These are phyloP conservation scores for Phytophthora pistaciae DNA, from an alignment of 352 stramenopile genomes.

Conservation along the genomic window DNA sequence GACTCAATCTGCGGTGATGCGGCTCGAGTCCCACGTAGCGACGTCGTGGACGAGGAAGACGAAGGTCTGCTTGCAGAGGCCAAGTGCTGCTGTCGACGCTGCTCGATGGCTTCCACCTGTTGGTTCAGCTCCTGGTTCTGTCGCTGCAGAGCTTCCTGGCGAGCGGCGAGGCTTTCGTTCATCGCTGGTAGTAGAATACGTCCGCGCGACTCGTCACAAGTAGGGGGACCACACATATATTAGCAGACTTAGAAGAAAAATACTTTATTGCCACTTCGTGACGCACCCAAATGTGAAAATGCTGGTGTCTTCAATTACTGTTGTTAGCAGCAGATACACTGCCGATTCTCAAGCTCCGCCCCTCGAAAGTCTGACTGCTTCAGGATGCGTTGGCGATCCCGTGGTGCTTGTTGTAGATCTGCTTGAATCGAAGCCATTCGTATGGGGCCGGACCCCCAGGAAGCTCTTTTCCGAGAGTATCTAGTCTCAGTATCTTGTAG, in stretches of 20 bases:
- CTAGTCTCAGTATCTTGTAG: neutral
- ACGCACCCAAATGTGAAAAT: no score
- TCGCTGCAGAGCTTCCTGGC: slow-evolving; percentile 65
- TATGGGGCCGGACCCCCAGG: neutral
- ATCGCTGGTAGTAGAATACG: slow-evolving; percentile 24
- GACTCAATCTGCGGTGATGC: slow-evolving; percentile 12
- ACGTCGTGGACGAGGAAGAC: slow-evolving; percentile 24
- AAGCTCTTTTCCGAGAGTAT: neutral
- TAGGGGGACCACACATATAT: no score
- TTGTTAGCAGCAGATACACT: no score
- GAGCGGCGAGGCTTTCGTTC: slow-evolving; percentile 68
- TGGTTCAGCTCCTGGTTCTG: slow-evolving; percentile 76
- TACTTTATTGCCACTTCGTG: no score
- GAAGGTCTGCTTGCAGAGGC: slow-evolving; percentile 17
- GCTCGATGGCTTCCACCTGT: slow-evolving; percentile 72
- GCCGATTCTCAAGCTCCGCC: neutral
- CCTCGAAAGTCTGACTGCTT: neutral
- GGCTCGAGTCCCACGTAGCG: slow-evolving; percentile 25
- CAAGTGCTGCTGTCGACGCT: slow-evolving; percentile 63
- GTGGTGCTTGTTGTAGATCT: neutral
- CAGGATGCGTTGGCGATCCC: neutral
- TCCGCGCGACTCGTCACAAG: slow-evolving; percentile 12
- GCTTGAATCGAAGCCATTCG: neutral
- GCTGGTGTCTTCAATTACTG: no score
- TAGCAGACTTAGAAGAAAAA: no score